phyloP scores from a whole-genome alignment of 1,284 basidiomycete genomes.

The Cryptococcus wingfieldii region DNA sequence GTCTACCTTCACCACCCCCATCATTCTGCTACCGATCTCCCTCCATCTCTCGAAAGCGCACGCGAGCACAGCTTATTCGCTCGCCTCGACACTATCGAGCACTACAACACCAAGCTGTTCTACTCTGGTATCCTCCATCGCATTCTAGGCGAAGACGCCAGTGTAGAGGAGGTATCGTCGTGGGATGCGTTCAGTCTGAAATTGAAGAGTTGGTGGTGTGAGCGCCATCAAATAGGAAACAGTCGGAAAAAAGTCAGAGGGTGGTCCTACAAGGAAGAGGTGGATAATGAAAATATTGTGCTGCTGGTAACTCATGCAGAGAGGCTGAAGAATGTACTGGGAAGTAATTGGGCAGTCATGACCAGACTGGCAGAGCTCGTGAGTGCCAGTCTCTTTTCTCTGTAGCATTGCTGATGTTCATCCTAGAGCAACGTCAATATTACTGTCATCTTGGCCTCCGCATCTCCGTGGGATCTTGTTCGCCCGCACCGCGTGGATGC shows the following conservation, averaged over 20 bases:
- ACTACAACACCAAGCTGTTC: constrained; percentile 62
- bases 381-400: constrained; percentile 36
- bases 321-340: constrained; percentile 59
- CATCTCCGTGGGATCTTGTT: constrained; percentile 68
- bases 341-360: constrained; percentile 65
- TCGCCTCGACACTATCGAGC: constrained; percentile 60
- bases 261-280: constrained; percentile 9
- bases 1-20: constrained; percentile 64
- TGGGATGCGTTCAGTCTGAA: constrained; percentile 67
- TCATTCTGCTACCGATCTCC: constrained; percentile 47
- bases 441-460: constrained; percentile 64
- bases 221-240: constrained; percentile 31
- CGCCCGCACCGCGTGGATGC: constrained; percentile 65
- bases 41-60: constrained; percentile 20
- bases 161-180: constrained; percentile 53
- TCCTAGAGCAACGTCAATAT: constrained; percentile 49
- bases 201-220: constrained; percentile 49
- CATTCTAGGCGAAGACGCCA: neutral
- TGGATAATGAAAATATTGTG: constrained; percentile 51
- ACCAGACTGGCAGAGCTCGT: constrained; percentile 71
- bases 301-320: constrained; percentile 67
- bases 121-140: constrained; percentile 57
- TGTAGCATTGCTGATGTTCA: constrained; percentile 3
- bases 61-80: constrained; percentile 33
- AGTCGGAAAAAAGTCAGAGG: constrained; percentile 35